A percentile compares a stretch with the other conserved stretches of the same genome.
Conservation (phyloP, 768 basidiomycete species). For the Ramaria sp. region DNA sequence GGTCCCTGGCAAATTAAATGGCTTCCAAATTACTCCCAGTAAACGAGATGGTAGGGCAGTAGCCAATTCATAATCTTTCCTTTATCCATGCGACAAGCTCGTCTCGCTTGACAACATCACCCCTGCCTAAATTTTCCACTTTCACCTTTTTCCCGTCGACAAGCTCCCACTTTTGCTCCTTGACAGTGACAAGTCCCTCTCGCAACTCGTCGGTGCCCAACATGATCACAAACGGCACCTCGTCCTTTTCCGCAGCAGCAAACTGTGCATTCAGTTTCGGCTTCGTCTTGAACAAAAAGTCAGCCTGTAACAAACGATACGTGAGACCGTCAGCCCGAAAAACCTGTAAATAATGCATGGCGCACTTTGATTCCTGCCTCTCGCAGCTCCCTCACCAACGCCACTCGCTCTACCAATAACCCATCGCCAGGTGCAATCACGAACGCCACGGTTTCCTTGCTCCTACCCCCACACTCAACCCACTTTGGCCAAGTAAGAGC, state of each 20-base stretch:
- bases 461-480: conserved; percentile 66
- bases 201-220: conserved; percentile 81
- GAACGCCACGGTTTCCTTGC: conserved; percentile 89
- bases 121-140: conserved; percentile 48
- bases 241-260: conserved; percentile 81
- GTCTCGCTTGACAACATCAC: conserved; percentile 48
- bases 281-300: conserved; percentile 87
- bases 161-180: conserved; percentile 80
- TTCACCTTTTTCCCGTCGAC: conserved; percentile 55
- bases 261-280: conserved; percentile 85
- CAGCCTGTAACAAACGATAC: conserved; percentile 40
- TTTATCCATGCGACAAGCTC: conserved; percentile 59
- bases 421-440: conserved; percentile 90
- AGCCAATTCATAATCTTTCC: no score
- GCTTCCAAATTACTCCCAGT: no score
- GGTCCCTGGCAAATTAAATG: no score
- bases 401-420: conserved; percentile 73
- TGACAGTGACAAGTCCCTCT: conserved; percentile 78
- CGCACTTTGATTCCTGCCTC: conserved; percentile 80
- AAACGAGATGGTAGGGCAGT: no score
- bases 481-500: conserved; percentile 84
- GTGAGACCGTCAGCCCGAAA: background rate
- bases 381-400: conserved; percentile 68
- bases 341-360: conserved; percentile 5
- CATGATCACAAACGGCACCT: conserved; percentile 88